Evolutionary conservation across 306 rosid genomes (phyloP), one percentile per base, ranked within the genome.

Genomic region (Begonia masoniana): DNA sequence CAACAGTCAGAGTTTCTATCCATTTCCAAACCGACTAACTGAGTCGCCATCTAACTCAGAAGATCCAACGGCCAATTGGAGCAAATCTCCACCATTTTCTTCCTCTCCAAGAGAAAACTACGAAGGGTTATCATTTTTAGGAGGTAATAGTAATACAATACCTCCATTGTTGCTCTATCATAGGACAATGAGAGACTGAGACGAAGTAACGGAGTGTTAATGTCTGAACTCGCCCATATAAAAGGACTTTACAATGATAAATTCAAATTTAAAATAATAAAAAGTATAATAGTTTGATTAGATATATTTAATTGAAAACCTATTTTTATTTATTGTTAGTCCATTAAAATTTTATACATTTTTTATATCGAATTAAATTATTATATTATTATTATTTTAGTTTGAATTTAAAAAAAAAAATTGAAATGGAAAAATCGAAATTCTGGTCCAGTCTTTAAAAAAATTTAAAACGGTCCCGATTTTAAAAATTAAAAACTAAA

Each of bases 201-300:
- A 46, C 56, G 96, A 62, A 86, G 91, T 68, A 92, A 92, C 77
- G 68, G 68, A 52, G 70, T 92, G 78, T 78, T 92, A 43, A 79
- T 86, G 78, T 79, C 96, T 0, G 96, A 92, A 70, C 82, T 92
- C 1, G 79, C 92, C 4, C 99, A 92, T 72, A 86, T 92, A 95
- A 75, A 81, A 59, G 83, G 85, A 66, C 94, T 92, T 10, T 92
- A 92, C 47, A 92, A 83, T 43, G 99, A 92, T 60, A 92, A n/a
- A n/a, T n/a, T n/a, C n/a, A n/a, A n/a, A n/a, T n/a, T n/a, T n/a
- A n/a, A n/a, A n/a, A n/a, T n/a, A n/a, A n/a, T n/a, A n/a, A n/a
- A n/a, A n/a, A n/a, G n/a, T n/a, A n/a, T n/a, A n/a, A n/a, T n/a
- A n/a, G n/a, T n/a, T n/a, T n/a, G n/a, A n/a, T n/a, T n/a, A n/a